These are phyloP conservation scores for Rhizoctonia solani DNA, from an alignment of 1,284 basidiomycete species.

Conservation along the genomic window DNA sequence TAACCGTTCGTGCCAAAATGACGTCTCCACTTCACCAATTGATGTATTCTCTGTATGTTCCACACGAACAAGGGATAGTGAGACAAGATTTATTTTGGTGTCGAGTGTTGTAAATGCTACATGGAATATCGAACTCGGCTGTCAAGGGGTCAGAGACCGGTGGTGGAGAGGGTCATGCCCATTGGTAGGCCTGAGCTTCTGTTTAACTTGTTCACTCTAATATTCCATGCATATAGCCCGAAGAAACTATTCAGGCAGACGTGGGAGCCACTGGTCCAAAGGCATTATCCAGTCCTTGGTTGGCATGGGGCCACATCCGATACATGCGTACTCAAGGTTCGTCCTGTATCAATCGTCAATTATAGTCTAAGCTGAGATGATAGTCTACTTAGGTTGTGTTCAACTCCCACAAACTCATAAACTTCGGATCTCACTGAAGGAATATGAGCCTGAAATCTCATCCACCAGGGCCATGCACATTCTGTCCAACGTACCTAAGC, in stretches of 20 bases:
- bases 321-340: constrained; percentile 22
- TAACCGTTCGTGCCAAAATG: not conserved
- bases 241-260: not conserved
- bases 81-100: constrained; percentile 11
- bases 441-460: constrained; percentile 18
- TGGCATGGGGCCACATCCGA: constrained; percentile 9
- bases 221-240: constrained; percentile 6
- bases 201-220: not conserved
- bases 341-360: not conserved
- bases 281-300: not conserved
- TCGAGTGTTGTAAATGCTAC: constrained; percentile 22
- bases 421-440: constrained; percentile 15
- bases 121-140: constrained; percentile 28
- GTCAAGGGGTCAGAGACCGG: constrained; percentile 15
- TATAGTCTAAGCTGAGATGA: not conserved
- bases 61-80: not conserved
- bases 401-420: constrained; percentile 13
- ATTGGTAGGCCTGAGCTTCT: not conserved
- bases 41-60: not conserved
- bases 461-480: constrained; percentile 5
- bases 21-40: constrained; percentile 1
- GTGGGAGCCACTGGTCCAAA: not conserved
- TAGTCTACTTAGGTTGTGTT: constrained; percentile 1
- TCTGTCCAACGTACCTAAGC: not conserved
- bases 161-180: constrained; percentile 21